Percentiles rank a stretch among this genome's conserved stretches.
phyloP scores from a whole-genome alignment of 2,329 filamentous ascomycete genomes.

The Mariannaea sp. region DNA sequence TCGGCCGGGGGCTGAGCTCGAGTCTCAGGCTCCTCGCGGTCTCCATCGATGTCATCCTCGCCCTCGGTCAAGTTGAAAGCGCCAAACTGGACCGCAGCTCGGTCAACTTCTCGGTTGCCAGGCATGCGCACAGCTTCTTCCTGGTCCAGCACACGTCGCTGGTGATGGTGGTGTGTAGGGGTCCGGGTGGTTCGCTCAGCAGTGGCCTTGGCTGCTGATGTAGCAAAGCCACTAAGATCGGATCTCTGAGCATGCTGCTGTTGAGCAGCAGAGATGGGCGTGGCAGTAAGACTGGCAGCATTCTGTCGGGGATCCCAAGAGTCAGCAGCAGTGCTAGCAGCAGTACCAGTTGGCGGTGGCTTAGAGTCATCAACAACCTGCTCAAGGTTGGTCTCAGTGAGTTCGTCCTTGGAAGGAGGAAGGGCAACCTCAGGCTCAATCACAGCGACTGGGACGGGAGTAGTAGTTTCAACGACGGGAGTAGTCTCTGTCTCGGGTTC shows the following conservation, averaged over 20 bases:
- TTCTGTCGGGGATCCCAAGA: slow-evolving; percentile 74
- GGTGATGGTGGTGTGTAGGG: slow-evolving; percentile 66
- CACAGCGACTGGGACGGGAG: slow-evolving; percentile 29
- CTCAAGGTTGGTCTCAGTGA: slow-evolving; percentile 92
- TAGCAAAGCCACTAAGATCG: slow-evolving; percentile 70
- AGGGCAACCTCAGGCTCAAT: slow-evolving; percentile 53
- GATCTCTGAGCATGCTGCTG: slow-evolving; percentile 62
- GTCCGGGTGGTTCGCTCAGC: slow-evolving; percentile 66
- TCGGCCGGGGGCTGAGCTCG: slow-evolving; percentile 91
- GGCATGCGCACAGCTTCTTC: slow-evolving; percentile 99
- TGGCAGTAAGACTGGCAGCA: slow-evolving; percentile 64
- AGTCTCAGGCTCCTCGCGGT: slow-evolving; percentile 94
- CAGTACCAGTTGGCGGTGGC: slow-evolving; percentile 78
- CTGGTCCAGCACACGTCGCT: slow-evolving; percentile 88
- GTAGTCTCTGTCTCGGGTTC: slow-evolving; percentile 44
- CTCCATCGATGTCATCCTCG: slow-evolving; percentile 89
- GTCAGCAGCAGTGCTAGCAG: slow-evolving; percentile 86
- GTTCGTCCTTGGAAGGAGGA: slow-evolving; percentile 75
- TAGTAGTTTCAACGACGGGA: slow-evolving; percentile 41
- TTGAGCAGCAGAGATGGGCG: slow-evolving; percentile 67
- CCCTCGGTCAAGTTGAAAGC: slow-evolving; percentile 87
- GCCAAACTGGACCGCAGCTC: slow-evolving; percentile 92
- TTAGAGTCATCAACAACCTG: slow-evolving; percentile 82
- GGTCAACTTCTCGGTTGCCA: slow-evolving; percentile 91
- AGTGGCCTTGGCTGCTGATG: slow-evolving; percentile 82